Percentiles rank a stretch among this genome's conserved stretches.
phyloP scores from a whole-genome alignment of 441 rosid species.

The Isatis lusitanica region DNA sequence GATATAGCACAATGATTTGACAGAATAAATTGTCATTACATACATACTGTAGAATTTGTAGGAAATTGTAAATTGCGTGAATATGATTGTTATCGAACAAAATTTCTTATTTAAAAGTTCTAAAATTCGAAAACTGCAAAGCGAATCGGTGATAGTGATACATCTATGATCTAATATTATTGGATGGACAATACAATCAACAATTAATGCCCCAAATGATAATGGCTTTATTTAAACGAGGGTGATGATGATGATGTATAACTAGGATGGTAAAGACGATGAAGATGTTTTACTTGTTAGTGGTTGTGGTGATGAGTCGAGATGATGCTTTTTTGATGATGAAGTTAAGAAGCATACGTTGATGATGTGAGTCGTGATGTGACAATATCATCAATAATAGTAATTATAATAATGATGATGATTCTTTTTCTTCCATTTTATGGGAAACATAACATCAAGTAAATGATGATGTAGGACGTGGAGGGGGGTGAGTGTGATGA shows the following conservation, averaged over 20 bases:
- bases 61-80: neutral
- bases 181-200: neutral
- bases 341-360: slow-evolving; percentile 28
- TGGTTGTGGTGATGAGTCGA: slow-evolving; percentile 29
- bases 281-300: slow-evolving; percentile 34
- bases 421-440: neutral
- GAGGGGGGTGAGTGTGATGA: slow-evolving; percentile 25
- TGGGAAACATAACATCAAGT: slow-evolving; percentile 11
- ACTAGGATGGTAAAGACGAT: slow-evolving; percentile 25
- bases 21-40: neutral
- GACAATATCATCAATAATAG: slow-evolving; percentile 41
- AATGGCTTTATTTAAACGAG: neutral
- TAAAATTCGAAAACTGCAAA: too few species aligned
- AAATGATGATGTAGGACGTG: slow-evolving; percentile 36
- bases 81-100: neutral
- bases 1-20: neutral
- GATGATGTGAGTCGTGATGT: slow-evolving; percentile 32
- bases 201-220: neutral
- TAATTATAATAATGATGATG: slow-evolving; percentile 21
- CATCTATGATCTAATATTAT: neutral
- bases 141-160: too few species aligned
- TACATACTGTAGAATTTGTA: neutral
- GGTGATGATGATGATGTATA: slow-evolving; percentile 23
- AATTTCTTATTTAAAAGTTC: neutral
- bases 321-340: slow-evolving; percentile 29